Conservation (phyloP, 2,329 filamentous ascomycete species). For the Aspergillus fijiensis region DNA sequence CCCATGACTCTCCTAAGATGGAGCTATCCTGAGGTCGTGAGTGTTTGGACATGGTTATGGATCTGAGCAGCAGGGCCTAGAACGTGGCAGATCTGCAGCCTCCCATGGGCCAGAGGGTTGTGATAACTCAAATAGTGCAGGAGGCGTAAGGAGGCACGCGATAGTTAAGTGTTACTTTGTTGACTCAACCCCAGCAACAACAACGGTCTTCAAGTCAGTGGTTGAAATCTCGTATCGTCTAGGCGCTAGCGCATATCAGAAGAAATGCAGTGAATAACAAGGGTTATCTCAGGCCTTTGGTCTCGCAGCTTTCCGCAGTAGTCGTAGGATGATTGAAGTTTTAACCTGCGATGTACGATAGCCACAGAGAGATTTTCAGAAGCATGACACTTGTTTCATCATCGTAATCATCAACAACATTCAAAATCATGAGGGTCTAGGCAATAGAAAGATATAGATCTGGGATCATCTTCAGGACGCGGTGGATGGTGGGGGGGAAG, state of each 20-base stretch:
- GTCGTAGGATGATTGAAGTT: background rate
- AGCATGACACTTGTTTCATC: no score
- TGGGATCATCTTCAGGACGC: constrained; percentile 7
- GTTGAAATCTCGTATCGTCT: background rate
- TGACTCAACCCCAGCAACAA: background rate
- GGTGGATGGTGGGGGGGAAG: constrained; percentile 13
- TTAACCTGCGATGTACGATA: no score
- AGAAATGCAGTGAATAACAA: background rate
- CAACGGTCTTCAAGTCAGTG: background rate
- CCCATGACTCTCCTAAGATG: constrained; percentile 39
- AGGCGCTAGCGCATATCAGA: background rate
- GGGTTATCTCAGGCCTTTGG: background rate
- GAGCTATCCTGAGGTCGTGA: constrained; percentile 13
- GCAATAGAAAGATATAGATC: constrained; percentile 2
- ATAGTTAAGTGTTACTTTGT: background rate
- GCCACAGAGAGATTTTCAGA: no score
- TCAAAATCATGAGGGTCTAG: background rate
- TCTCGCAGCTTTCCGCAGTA: background rate
- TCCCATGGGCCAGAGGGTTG: background rate
- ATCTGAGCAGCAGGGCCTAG: background rate
- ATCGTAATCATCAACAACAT: background rate
- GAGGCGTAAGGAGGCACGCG: background rate
- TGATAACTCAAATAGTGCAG: no score
- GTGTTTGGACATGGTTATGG: constrained; percentile 11
- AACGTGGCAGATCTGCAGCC: background rate